Conservation (phyloP, 768 basidiomycete genomes). For the Serpula lacrymans region DNA sequence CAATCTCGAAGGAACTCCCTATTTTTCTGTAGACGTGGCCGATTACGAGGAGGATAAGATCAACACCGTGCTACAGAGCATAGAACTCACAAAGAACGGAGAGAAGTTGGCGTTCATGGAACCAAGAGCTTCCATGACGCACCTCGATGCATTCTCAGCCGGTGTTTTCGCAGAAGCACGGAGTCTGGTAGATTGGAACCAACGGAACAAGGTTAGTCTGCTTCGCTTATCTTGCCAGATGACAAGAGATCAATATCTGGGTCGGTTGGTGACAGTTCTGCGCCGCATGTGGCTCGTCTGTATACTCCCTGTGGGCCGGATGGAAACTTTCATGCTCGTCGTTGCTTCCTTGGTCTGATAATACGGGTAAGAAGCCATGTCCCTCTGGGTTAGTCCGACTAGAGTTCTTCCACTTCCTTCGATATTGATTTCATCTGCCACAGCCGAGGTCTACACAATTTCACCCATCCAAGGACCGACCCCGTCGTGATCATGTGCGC, state of each 20-base stretch:
- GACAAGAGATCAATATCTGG: not conserved
- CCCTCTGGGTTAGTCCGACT: conserved; percentile 57
- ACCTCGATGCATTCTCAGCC: conserved; percentile 62
- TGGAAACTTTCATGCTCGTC: conserved; percentile 89
- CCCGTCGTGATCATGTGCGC: conserved; percentile 91
- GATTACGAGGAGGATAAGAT: conserved; percentile 45
- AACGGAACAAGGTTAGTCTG: conserved; percentile 67
- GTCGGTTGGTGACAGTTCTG: conserved; percentile 62
- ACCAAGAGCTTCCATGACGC: conserved; percentile 52
- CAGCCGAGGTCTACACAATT: conserved; percentile 87
- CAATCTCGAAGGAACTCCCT: conserved; percentile 76
- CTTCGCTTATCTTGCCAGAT: conserved; percentile 1
- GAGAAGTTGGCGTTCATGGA: conserved; percentile 57
- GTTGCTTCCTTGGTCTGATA: conserved; percentile 71
- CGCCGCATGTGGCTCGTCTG: conserved; percentile 76
- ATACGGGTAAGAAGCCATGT: conserved; percentile 61
- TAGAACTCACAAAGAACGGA: conserved; percentile 36
- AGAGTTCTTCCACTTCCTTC: not conserved
- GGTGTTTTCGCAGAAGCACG: conserved; percentile 76
- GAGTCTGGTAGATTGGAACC: conserved; percentile 92
- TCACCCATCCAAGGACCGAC: conserved; percentile 77
- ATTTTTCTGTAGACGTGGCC: conserved; percentile 78
- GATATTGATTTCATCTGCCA: conserved; percentile 13
- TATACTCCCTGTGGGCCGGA: conserved; percentile 89
- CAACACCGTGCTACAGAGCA: conserved; percentile 37